A percentile compares a stretch with the other conserved stretches of the same genome.
Conservation (phyloP, 495 filamentous ascomycete species). For the Hypoxylon fuscum region DNA sequence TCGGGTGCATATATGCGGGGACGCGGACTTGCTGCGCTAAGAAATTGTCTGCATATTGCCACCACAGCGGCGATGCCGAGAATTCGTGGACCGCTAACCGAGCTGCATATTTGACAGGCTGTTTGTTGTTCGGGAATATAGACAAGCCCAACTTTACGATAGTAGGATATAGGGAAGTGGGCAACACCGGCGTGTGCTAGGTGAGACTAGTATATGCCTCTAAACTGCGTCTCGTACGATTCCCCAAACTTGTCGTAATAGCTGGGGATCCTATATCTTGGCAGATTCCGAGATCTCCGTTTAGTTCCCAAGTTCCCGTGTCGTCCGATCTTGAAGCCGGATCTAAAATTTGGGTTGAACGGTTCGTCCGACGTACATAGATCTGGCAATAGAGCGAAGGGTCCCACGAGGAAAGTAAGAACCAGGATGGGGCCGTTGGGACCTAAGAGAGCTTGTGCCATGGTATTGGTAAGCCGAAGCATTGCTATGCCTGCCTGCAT, state of each 20-base stretch:
- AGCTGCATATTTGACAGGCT: neutral
- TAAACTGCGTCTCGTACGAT: constrained; percentile 32
- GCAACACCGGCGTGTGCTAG: constrained; percentile 7
- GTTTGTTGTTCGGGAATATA: neutral
- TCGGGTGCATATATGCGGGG: constrained; percentile 13
- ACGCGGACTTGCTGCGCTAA: neutral
- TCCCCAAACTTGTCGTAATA: constrained; percentile 22
- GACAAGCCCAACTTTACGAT: neutral
- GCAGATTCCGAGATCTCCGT: constrained; percentile 19
- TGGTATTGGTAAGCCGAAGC: constrained; percentile 21
- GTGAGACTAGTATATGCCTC: constrained; percentile 11
- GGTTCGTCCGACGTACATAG: constrained; percentile 19
- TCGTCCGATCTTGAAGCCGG: constrained; percentile 22
- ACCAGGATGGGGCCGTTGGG: constrained; percentile 10
- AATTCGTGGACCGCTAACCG: constrained; percentile 19
- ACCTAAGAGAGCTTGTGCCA: constrained; percentile 17
- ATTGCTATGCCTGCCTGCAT: constrained; percentile 24
- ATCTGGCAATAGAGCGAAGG: constrained; percentile 2
- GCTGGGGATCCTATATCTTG: constrained; percentile 23
- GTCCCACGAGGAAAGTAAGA: constrained; percentile 1
- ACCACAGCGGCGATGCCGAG: constrained; percentile 23
- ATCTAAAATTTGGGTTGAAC: constrained; percentile 12
- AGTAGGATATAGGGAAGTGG: neutral
- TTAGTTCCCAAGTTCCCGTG: constrained; percentile 5
- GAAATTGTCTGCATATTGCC: constrained; percentile 16